Conservation (phyloP, 306 rosid genomes). For the Dalbergia cultrata region DNA sequence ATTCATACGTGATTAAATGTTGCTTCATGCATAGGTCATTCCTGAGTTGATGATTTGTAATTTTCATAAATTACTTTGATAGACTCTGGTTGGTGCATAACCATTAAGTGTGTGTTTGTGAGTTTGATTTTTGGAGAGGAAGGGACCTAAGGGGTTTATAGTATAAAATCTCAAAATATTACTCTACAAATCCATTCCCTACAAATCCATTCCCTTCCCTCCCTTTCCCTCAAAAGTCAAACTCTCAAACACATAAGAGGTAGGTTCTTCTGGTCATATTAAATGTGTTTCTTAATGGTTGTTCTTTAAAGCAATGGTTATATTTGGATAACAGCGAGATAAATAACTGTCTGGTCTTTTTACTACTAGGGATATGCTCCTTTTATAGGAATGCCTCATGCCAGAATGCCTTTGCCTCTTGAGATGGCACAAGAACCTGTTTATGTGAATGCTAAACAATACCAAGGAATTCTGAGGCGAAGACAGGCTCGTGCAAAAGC, state of each 20-base stretch:
- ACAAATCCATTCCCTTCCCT: too few relatives aligned
- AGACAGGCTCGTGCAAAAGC: slow-evolving; percentile 99
- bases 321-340: slow-evolving; percentile 19
- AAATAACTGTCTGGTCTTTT: slow-evolving; percentile 33
- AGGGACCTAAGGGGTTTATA: too few relatives aligned
- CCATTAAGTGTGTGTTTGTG: too few relatives aligned
- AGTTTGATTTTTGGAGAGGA: too few relatives aligned
- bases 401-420: slow-evolving; percentile 95
- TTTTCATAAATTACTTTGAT: slow-evolving; percentile 26
- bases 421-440: slow-evolving; percentile 99
- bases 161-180: too few relatives aligned
- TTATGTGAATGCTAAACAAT: slow-evolving; percentile 96
- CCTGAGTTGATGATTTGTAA: neutral
- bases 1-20: neutral
- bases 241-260: too few relatives aligned
- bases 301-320: slow-evolving; percentile 15
- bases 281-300: neutral
- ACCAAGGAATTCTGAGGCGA: slow-evolving; percentile 95
- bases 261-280: slow-evolving; percentile 18
- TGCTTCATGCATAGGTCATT: slow-evolving; percentile 27
- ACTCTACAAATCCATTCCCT: too few relatives aligned
- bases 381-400: slow-evolving; percentile 87
- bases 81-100: too few relatives aligned
- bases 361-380: slow-evolving; percentile 84
- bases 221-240: too few relatives aligned